Evolutionary conservation across 176 grass and related monocot genomes (phyloP).

Genomic region (Oryza officinalis): DNA sequence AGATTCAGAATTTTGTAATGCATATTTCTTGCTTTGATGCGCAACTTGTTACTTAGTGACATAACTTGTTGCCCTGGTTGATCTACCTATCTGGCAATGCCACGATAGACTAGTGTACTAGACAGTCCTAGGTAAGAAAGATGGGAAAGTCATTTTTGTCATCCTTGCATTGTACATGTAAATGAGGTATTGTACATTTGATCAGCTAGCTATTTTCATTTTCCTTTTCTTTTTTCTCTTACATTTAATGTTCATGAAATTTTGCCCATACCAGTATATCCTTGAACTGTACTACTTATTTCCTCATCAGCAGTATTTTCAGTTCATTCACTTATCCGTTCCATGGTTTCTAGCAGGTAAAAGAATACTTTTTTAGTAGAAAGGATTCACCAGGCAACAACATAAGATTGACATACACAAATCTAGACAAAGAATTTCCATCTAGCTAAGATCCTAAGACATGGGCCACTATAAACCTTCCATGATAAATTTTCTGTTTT

Average conservation of each 20-base stretch:
- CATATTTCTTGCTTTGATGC: not conserved
- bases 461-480: too few species aligned
- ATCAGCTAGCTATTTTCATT: not conserved
- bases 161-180: not conserved
- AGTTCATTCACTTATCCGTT: not conserved
- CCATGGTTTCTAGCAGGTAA: not conserved
- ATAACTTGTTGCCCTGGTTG: slow-evolving; percentile 13
- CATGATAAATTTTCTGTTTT: not conserved
- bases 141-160: not conserved
- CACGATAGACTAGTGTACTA: slow-evolving; percentile 17
- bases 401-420: not conserved
- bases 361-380: not conserved
- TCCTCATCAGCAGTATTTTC: not conserved
- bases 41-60: slow-evolving; percentile 17
- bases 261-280: not conserved
- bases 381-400: not conserved
- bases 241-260: not conserved
- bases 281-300: not conserved
- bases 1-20: slow-evolving; percentile 30
- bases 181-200: not conserved
- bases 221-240: not conserved
- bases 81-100: slow-evolving; percentile 10
- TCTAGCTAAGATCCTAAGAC: not conserved
- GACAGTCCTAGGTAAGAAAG: not conserved
- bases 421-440: slow-evolving; percentile 24